phyloP scores from a whole-genome alignment of 192 early-diverging fungal species.

The Backusella liffmaniae region DNA sequence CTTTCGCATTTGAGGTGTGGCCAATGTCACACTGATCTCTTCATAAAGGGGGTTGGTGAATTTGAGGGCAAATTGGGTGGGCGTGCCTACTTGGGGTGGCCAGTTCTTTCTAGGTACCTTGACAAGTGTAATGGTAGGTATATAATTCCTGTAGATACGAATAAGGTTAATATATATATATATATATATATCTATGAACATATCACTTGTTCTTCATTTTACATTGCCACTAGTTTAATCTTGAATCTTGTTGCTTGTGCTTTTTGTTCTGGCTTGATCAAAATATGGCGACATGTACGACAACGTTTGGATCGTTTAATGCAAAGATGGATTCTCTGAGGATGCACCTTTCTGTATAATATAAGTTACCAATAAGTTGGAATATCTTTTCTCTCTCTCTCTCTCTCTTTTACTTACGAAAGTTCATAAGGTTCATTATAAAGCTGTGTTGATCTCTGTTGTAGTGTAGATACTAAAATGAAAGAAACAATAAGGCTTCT shows the following conservation, averaged over 20 bases:
- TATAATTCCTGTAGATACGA: constrained; percentile 52
- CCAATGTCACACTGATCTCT: constrained; percentile 61
- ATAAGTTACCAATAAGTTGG: not conserved
- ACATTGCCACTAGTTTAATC: constrained; percentile 86
- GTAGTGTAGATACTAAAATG: constrained; percentile 49
- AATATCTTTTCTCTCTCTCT: not conserved
- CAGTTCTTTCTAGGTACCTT: constrained; percentile 36
- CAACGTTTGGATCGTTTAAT: constrained; percentile 88
- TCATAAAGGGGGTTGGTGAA: constrained; percentile 83
- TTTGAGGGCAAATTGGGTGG: constrained; percentile 57
- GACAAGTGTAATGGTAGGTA: constrained; percentile 77
- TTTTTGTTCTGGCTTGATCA: constrained; percentile 92
- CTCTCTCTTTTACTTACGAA: constrained; percentile 21
- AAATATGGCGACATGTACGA: constrained; percentile 81
- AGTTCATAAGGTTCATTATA: constrained; percentile 60
- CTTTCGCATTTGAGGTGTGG: constrained; percentile 40
- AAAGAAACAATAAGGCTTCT: no score
- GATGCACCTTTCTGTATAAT: constrained; percentile 53
- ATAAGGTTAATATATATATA: not conserved
- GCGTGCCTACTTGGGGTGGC: constrained; percentile 25
- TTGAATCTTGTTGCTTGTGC: constrained; percentile 85
- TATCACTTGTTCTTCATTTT: constrained; percentile 14
- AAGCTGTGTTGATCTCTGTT: constrained; percentile 60
- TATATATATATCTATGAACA: not conserved
- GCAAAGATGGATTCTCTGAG: constrained; percentile 83